Conservation (phyloP, 176 grass and related monocot genomes). For the Guadua angustifolia region DNA sequence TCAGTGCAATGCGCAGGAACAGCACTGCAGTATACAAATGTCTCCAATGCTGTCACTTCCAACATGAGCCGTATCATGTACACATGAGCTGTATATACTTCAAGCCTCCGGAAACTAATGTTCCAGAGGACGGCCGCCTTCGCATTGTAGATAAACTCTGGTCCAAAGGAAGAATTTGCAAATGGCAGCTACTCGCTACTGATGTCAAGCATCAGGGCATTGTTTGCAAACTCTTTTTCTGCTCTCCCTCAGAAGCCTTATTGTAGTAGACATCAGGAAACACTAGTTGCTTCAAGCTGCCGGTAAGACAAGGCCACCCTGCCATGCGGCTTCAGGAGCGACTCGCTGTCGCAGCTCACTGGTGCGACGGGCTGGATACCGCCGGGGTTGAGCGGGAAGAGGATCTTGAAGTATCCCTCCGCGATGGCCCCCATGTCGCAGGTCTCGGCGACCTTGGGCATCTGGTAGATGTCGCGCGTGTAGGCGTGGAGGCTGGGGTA, state of each 20-base stretch:
- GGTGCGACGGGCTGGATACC: slow-evolving; percentile 70
- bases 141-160: not conserved
- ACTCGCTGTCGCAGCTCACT: slow-evolving; percentile 49
- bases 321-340: slow-evolving; percentile 64
- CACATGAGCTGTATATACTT: not conserved
- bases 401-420: slow-evolving; percentile 78
- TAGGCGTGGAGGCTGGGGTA: slow-evolving; percentile 84
- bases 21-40: not conserved
- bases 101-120: not conserved
- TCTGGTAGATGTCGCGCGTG: slow-evolving; percentile 87
- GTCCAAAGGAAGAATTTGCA: not conserved
- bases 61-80: not conserved
- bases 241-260: not conserved
- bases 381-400: slow-evolving; percentile 88
- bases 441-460: slow-evolving; percentile 72
- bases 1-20: not conserved
- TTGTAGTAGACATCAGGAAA: slow-evolving; percentile 30
- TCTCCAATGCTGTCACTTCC: not conserved
- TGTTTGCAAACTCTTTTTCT: too few species aligned
- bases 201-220: not conserved
- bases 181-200: not conserved
- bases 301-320: slow-evolving; percentile 58
- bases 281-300: slow-evolving; percentile 34
- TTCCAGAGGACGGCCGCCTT: not conserved
- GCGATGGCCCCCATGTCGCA: slow-evolving; percentile 83